Base-by-base conservation (phyloP, 371 early-diverging fungal genomes). In the Mortierella sp. region DNA sequence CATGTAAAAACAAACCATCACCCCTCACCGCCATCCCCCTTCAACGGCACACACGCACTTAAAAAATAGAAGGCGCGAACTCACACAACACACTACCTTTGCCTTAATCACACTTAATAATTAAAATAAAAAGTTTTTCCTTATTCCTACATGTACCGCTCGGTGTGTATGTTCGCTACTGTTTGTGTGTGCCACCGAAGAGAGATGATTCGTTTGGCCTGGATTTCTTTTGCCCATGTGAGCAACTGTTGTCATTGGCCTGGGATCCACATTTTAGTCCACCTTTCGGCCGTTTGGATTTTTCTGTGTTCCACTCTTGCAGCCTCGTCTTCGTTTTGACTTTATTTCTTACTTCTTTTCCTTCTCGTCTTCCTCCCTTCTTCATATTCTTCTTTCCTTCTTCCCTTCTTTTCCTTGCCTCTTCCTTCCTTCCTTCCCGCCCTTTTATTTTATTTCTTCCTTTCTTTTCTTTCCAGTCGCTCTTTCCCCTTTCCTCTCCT, bases 101-200 rank as follows among this genome's bases (percentile, higher is more conserved):
- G 63, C 34, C 54, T 58, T 70, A 45, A 65, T 75, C 19, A 5
- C 8, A n/a, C 28, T 6, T 28, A 47, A 72, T 73, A 24, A 73
- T 19, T 54, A 34, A 52, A 72, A 55, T 54, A 52, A 28, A 73
- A 38, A 19, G 8, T n/a, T n/a, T 50, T 38, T 16, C 38, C 11
- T 8, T 24, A 78, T 73, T 79, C 79, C 74, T 70, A 68, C 74
- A 79, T 74, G 79, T 68, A 50, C 50, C 16, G 14, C 3, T 11
- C 3, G 2, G 50, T 0, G 50, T 14, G 50, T 50, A 50, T 16
- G 47, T 47, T 10, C 47, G 2, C 16, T 16, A 14, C 16, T 14
- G 50, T 13, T 9, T 58, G 58, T 26, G n/a, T 63, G 63, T 63
- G 63, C 63, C 63, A 63, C 63, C 58, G n/a, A 19, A 38, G 14